These are phyloP conservation scores for Euphorbia celastroides DNA, from an alignment of 441 rosid genomes.

Conservation along the genomic window DNA sequence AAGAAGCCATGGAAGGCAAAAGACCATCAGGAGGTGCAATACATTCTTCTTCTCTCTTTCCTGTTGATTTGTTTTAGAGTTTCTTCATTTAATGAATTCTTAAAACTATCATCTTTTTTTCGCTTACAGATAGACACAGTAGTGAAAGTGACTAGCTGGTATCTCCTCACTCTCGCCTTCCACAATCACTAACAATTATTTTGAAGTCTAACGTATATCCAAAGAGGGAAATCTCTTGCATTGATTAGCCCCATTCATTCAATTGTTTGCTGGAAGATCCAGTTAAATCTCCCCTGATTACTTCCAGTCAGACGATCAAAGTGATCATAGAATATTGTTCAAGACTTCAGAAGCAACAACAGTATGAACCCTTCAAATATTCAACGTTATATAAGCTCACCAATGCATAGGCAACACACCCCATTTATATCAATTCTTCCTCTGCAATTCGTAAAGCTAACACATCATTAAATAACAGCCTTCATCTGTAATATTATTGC, in stretches of 20 bases:
- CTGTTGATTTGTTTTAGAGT: neutral
- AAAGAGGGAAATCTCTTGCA: constrained; percentile 20
- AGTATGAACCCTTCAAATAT: constrained; percentile 19
- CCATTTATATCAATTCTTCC: constrained; percentile 20
- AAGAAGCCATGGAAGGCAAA: constrained; percentile 98
- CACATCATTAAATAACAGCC: constrained; percentile 13
- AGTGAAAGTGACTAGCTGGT: constrained; percentile 82
- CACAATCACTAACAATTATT: constrained; percentile 35
- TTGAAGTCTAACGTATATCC: constrained; percentile 26
- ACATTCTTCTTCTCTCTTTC: constrained; percentile 2
- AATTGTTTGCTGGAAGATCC: constrained; percentile 14
- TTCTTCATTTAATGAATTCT: constrained; percentile 3
- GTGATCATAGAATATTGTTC: constrained; percentile 21
- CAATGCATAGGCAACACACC: constrained; percentile 21
- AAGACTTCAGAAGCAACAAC: constrained; percentile 21
- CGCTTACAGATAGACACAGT: constrained; percentile 57
- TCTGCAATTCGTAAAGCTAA: constrained; percentile 10
- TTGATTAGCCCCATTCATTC: constrained; percentile 20
- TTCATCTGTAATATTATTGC: constrained; percentile 30
- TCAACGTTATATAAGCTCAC: constrained; percentile 17
- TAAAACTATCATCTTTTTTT: neutral
- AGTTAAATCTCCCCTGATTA: constrained; percentile 17
- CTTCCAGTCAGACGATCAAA: constrained; percentile 30
- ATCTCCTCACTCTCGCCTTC: constrained; percentile 15
- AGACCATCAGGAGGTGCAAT: constrained; percentile 65